A percentile compares a stretch with the other conserved stretches of the same genome.
Conservation (phyloP, 1,284 basidiomycete species). For the Wolfiporia cocos region DNA sequence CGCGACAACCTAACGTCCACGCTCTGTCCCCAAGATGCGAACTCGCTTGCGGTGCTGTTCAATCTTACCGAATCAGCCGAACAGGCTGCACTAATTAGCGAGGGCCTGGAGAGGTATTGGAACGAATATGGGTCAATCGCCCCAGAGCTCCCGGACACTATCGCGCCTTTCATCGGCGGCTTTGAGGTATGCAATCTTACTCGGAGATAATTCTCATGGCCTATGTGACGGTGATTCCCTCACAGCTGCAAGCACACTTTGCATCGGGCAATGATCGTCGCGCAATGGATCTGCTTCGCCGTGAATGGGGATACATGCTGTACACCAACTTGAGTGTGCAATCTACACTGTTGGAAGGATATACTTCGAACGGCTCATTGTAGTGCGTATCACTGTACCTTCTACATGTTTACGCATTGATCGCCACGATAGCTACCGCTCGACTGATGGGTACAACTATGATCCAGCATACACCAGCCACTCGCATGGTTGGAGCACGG, state of each 20-base stretch:
- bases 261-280: slow-evolving; percentile 40
- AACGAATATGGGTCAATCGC: slow-evolving; percentile 40
- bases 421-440: slow-evolving; percentile 30
- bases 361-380: slow-evolving; percentile 44
- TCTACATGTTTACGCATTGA: background rate
- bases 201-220: no score
- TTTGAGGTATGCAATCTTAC: slow-evolving; percentile 33
- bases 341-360: slow-evolving; percentile 47
- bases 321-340: slow-evolving; percentile 45
- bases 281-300: slow-evolving; percentile 41
- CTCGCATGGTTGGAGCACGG: slow-evolving; percentile 32
- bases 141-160: slow-evolving; percentile 46
- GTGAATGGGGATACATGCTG: slow-evolving; percentile 51
- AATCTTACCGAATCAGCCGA: slow-evolving; percentile 35
- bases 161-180: slow-evolving; percentile 44
- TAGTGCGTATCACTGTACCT: slow-evolving; percentile 25
- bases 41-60: slow-evolving; percentile 44
- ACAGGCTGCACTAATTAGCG: slow-evolving; percentile 37
- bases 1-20: slow-evolving; percentile 38
- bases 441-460: slow-evolving; percentile 40
- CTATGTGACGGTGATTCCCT: no score
- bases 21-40: slow-evolving; percentile 45
- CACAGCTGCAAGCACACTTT: slow-evolving; percentile 48
- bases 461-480: slow-evolving; percentile 43
- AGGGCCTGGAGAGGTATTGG: slow-evolving; percentile 41